These are phyloP conservation scores for Nelumbo lutea DNA, from an alignment of 164 flowering plant species.

Conservation along the genomic window DNA sequence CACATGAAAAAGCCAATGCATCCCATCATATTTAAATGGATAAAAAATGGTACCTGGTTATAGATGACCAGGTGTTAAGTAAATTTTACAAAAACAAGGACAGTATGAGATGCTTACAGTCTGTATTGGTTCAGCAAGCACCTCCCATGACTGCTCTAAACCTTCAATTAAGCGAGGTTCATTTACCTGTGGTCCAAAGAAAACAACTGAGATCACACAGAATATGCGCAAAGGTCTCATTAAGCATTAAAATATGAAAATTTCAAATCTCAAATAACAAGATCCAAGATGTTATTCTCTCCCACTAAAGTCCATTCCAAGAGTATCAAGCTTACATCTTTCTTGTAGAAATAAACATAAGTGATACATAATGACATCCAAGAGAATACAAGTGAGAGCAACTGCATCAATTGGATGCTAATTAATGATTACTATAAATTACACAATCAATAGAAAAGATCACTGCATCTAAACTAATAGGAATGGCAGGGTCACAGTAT, in stretches of 20 bases:
- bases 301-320: not conserved
- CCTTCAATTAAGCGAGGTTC: slow-evolving; percentile 67
- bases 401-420: not conserved
- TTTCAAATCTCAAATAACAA: not conserved
- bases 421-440: not conserved
- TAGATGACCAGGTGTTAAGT: not conserved
- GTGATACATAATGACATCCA: not conserved
- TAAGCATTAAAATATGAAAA: not conserved
- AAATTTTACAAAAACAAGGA: not conserved
- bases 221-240: not conserved
- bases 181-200: slow-evolving; percentile 51
- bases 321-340: not conserved
- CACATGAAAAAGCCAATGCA: not conserved
- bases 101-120: slow-evolving; percentile 49
- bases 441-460: not conserved
- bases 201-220: not conserved
- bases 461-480: not conserved
- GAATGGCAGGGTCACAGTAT: too few species aligned
- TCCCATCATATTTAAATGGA: not conserved
- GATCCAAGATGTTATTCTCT: not conserved
- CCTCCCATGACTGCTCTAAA: slow-evolving; percentile 85
- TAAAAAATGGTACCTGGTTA: not conserved
- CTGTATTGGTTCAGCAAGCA: slow-evolving; percentile 98
- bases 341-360: not conserved
- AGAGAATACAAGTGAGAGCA: not conserved